phyloP scores from a whole-genome alignment of 768 basidiomycete genomes.

The Rhodotorula toruloides region DNA sequence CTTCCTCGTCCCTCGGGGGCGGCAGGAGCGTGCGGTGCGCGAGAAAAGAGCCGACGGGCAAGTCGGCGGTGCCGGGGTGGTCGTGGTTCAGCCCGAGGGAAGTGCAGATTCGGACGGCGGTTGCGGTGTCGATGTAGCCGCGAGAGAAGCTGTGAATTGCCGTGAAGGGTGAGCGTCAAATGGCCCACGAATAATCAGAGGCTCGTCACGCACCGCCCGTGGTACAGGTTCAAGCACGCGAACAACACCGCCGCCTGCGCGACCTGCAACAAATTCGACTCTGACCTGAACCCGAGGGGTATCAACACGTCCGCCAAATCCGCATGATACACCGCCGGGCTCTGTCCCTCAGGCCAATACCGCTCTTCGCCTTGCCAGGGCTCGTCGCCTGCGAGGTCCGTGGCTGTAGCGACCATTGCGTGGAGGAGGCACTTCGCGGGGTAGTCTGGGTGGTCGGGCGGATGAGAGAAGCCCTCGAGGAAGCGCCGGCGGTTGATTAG shows the following conservation, averaged over 20 bases:
- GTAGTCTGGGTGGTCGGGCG: not conserved
- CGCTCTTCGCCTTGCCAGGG: conserved; percentile 5
- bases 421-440: conserved; percentile 10
- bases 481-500: conserved; percentile 5
- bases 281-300: not conserved
- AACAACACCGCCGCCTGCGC: conserved; percentile 10
- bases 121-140: not conserved
- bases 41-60: not conserved
- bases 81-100: conserved; percentile 10
- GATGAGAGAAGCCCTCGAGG: not conserved
- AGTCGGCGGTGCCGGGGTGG: not conserved
- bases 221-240: not conserved
- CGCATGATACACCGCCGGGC: not conserved
- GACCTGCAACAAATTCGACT: conserved; percentile 1
- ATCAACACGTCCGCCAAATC: conserved; percentile 5
- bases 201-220: not conserved
- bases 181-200: not conserved
- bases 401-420: conserved; percentile 1
- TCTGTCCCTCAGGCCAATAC: conserved; percentile 1
- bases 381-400: conserved; percentile 1
- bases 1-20: not conserved
- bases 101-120: conserved; percentile 12
- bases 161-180: no score
- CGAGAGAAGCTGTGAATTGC: conserved; percentile 5
- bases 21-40: not conserved